Evolutionary conservation across 768 basidiomycete species (phyloP).

Genomic region (Suillus sp.): DNA sequence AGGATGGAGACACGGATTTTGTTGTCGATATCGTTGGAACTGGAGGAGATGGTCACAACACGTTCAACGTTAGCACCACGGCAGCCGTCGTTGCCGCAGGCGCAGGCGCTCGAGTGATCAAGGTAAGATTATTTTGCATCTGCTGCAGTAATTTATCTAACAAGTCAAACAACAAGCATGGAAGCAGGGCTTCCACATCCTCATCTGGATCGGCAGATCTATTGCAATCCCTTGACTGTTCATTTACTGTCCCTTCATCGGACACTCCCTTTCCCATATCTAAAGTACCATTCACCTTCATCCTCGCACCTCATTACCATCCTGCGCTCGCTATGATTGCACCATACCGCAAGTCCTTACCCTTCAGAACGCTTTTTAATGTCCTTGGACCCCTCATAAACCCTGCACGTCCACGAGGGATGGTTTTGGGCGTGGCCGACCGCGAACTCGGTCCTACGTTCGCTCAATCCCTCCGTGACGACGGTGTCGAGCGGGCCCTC

Average conservation of each 20-base stretch:
- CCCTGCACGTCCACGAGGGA: conserved; percentile 81
- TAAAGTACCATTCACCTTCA: conserved; percentile 83
- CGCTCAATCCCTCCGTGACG: conserved; percentile 68
- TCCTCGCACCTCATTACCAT: conserved; percentile 94
- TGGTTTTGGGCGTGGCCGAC: conserved; percentile 91
- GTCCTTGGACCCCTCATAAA: conserved; percentile 92
- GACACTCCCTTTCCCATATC: conserved; percentile 48
- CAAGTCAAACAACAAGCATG: conserved; percentile 62
- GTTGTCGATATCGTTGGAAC: conserved; percentile 50
- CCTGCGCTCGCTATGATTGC: conserved; percentile 80
- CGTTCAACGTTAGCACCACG: conserved; percentile 96
- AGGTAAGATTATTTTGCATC: conserved; percentile 51
- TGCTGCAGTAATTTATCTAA: not conserved
- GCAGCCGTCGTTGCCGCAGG: conserved; percentile 95
- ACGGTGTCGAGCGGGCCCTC: conserved; percentile 79
- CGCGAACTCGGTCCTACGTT: conserved; percentile 80
- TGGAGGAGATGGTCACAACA: conserved; percentile 91
- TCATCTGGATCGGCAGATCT: conserved; percentile 94
- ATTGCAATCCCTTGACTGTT: conserved; percentile 79
- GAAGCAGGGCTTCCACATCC: conserved; percentile 88
- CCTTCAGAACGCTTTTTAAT: conserved; percentile 97
- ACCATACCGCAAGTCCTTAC: conserved; percentile 82
- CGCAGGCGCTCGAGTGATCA: conserved; percentile 90
- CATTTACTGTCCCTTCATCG: conserved; percentile 64
- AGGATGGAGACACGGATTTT: conserved; percentile 65